A percentile compares a stretch with the other conserved stretches of the same genome.
These are phyloP conservation scores for Bipolaris victoriae DNA, from an alignment of 2,329 filamentous ascomycete species.

Conservation along the genomic window DNA sequence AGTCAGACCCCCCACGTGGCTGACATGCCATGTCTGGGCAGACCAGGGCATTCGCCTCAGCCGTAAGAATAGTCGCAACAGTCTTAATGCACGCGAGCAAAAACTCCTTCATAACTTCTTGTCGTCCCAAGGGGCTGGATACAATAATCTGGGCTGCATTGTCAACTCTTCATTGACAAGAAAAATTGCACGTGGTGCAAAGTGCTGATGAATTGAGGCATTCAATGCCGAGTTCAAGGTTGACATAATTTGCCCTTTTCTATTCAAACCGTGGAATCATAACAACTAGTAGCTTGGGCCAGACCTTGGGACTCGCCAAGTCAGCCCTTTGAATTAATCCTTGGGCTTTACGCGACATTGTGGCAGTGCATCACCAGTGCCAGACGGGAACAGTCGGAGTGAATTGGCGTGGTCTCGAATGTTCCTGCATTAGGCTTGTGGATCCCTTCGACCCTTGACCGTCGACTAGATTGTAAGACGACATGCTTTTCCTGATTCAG, in stretches of 20 bases:
- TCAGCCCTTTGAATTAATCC: no score
- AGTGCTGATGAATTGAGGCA: background rate
- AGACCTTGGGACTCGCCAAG: background rate
- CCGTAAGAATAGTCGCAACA: conserved; percentile 12
- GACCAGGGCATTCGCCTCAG: conserved; percentile 14
- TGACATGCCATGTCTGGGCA: conserved; percentile 11
- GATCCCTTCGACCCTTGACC: background rate
- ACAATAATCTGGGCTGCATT: background rate
- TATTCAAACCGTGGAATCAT: no score
- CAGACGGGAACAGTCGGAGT: background rate
- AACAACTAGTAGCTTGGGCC: no score
- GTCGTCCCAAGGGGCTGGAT: no score
- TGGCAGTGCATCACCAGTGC: background rate
- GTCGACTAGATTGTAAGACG: background rate
- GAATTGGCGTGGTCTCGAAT: conserved; percentile 1
- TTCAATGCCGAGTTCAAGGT: background rate
- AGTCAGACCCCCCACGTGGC: conserved; percentile 22
- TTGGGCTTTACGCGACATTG: background rate
- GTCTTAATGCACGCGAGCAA: conserved; percentile 8
- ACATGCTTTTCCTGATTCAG: conserved; percentile 1
- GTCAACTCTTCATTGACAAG: background rate
- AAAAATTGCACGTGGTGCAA: background rate
- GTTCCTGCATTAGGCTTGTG: conserved; percentile 15
- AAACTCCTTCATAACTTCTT: background rate
- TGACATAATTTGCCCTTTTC: no score